A percentile compares a stretch with the other conserved stretches of the same genome.
phyloP scores from a whole-genome alignment of 2,329 filamentous ascomycete species.

The Tolypocladium paradoxum region DNA sequence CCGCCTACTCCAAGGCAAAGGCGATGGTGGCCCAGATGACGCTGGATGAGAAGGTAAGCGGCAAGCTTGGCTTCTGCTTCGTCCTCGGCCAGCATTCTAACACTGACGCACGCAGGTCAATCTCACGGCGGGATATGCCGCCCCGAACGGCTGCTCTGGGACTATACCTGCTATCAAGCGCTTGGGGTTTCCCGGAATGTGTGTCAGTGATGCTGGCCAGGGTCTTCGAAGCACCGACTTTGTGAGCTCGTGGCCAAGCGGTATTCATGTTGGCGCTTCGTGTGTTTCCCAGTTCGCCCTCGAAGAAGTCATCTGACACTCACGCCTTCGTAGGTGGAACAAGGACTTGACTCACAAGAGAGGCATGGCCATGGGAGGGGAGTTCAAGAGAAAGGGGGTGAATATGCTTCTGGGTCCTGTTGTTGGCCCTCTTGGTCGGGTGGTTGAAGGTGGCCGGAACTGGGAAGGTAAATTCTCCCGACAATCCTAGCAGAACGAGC shows the following conservation, averaged over 20 bases:
- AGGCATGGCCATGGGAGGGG: conserved; percentile 63
- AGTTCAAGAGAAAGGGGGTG: conserved; percentile 67
- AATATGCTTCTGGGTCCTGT: conserved; percentile 72
- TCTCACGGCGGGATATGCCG: conserved; percentile 59
- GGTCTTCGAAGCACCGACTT: conserved; percentile 31
- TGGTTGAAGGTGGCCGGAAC: conserved; percentile 51
- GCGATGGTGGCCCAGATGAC: conserved; percentile 63
- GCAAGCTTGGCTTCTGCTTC: no score
- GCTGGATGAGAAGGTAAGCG: conserved; percentile 58
- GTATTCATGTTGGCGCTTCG: conserved; percentile 29
- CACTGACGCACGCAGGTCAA: conserved; percentile 43
- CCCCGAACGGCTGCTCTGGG: conserved; percentile 35
- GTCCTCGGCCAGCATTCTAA: no score
- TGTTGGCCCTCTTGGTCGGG: conserved; percentile 52
- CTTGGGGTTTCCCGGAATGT: conserved; percentile 33
- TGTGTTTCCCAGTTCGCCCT: conserved; percentile 8
- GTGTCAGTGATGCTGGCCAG: conserved; percentile 32
- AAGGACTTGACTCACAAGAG: conserved; percentile 55
- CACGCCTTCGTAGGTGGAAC: conserved; percentile 51
- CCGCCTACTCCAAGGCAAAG: conserved; percentile 55
- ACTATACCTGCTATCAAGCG: conserved; percentile 27
- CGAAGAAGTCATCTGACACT: no score
- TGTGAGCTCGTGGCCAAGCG: conserved; percentile 29
- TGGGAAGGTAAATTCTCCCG: no score
- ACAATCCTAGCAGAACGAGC: no score